These are phyloP conservation scores for Parafenestella ontariensis DNA, from an alignment of 2,329 filamentous ascomycete species.

Conservation along the genomic window DNA sequence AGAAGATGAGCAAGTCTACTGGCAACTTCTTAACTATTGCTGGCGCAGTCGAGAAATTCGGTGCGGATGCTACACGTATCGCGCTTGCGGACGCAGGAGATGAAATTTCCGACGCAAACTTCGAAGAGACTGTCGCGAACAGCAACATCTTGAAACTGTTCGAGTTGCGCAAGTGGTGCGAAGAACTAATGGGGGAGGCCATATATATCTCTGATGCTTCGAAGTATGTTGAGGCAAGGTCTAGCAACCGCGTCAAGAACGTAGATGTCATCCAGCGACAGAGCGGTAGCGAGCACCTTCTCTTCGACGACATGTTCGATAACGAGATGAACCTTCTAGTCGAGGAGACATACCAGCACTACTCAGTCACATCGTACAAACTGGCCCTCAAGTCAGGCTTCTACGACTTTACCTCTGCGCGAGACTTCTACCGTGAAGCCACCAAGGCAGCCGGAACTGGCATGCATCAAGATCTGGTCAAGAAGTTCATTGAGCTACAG, in stretches of 20 bases:
- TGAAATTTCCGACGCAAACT: slow-evolving; percentile 93
- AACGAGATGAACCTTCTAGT: slow-evolving; percentile 91
- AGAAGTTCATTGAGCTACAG: slow-evolving; percentile 85
- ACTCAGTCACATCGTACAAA: slow-evolving; percentile 61
- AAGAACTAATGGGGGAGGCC: slow-evolving; percentile 76
- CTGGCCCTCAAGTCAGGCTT: slow-evolving; percentile 64
- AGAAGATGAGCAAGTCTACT: slow-evolving; percentile 98
- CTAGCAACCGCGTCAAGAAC: slow-evolving; percentile 56
- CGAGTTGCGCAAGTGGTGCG: slow-evolving; percentile 87
- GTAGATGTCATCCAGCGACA: slow-evolving; percentile 71
- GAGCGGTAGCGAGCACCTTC: slow-evolving; percentile 68
- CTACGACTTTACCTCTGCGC: slow-evolving; percentile 88
- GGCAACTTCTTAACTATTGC: slow-evolving; percentile 95
- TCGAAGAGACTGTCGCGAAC: slow-evolving; percentile 94
- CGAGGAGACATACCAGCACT: slow-evolving; percentile 79
- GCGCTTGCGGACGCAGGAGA: slow-evolving; percentile 95
- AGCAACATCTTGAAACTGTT: slow-evolving; percentile 86
- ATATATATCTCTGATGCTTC: slow-evolving; percentile 53
- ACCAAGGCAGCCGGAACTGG: slow-evolving; percentile 77
- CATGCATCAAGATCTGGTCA: slow-evolving; percentile 83
- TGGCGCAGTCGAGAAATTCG: slow-evolving; percentile 88
- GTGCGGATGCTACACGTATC: slow-evolving; percentile 89
- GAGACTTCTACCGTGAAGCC: slow-evolving; percentile 89
- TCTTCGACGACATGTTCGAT: slow-evolving; percentile 88
- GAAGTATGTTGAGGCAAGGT: slow-evolving; percentile 51